phyloP scores from a whole-genome alignment of 2,329 filamentous ascomycete species.

The Zalaria obscura region DNA sequence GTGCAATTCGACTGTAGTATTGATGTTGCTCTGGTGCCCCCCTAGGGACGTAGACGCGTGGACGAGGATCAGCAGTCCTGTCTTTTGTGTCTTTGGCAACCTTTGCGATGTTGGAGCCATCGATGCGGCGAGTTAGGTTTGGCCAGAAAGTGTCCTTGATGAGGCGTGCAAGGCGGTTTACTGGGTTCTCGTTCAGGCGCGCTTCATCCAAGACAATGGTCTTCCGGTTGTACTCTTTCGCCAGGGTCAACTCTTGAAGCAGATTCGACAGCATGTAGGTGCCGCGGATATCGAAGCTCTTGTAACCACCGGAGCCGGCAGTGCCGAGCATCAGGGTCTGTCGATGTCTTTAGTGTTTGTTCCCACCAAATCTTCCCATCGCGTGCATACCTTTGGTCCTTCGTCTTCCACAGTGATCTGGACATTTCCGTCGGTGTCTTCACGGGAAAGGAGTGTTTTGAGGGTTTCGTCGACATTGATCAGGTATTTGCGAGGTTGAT shows the following conservation, averaged over 20 bases:
- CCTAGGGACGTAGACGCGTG: constrained; percentile 78
- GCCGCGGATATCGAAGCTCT: constrained; percentile 79
- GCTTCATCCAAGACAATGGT: constrained; percentile 85
- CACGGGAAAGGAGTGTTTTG: constrained; percentile 62
- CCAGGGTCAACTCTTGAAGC: constrained; percentile 83
- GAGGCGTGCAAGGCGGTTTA: constrained; percentile 70
- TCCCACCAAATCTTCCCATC: constrained; percentile 1
- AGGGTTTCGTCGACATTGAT: constrained; percentile 78
- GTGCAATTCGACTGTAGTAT: constrained; percentile 74
- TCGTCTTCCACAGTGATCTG: constrained; percentile 96
- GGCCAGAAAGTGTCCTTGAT: constrained; percentile 91
- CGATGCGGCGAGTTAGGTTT: constrained; percentile 75
- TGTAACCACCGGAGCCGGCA: constrained; percentile 70
- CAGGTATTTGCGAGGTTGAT: constrained; percentile 63
- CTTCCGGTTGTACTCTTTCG: constrained; percentile 78
- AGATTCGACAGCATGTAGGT: constrained; percentile 97
- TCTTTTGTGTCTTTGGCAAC: constrained; percentile 88
- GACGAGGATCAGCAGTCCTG: constrained; percentile 79
- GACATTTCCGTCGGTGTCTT: constrained; percentile 88
- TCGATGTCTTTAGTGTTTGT: constrained; percentile 13
- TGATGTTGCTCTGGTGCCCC: constrained; percentile 77
- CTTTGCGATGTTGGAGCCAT: constrained; percentile 72
- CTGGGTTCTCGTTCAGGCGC: constrained; percentile 87
- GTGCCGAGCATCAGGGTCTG: constrained; percentile 74
- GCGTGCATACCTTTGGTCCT: constrained; percentile 63